Base-by-base conservation (phyloP, 495 filamentous ascomycete species). In the Aspergillus ostianus region DNA sequence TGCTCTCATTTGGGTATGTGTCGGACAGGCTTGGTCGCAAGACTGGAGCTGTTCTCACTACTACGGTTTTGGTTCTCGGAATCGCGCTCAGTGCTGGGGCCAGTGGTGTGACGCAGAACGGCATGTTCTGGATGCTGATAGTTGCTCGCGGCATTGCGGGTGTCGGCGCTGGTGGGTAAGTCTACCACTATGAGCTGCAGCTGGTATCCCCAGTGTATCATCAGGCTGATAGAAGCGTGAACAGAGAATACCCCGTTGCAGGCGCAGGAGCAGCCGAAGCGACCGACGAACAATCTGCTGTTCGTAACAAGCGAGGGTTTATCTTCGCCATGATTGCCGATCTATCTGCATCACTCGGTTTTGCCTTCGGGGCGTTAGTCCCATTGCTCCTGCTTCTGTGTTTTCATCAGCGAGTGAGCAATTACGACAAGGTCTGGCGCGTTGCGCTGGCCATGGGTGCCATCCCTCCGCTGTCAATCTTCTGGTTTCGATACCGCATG, bases 401-500 rank as follows among this genome's bases (percentile, higher is more conserved):
- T 55, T 73, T 67, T 56, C 67, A 67, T 67, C 71, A 62, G 55
- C 49, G 58, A 62, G 67, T 63, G 20, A 36, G 49, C 12, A 60
- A 67, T 36, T 70, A 70, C 32, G 65, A 70, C 26, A 53, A 60
- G 5, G 67, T 76, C 3, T 78, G 73, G 69, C 64, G 74, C 1
- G 67, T 74, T 13, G 69, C 69, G 9, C 62, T 68, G 30, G 67
- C 60, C 47, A 72, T 66, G 68, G 74, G 59, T 23, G 72, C 62
- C 19, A 67, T 70, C 44, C 70, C 63, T 19, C 70, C 64, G 29
- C 64, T 75, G 6, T 72, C 72, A 4, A 67, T 76, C 36, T 76
- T 77, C 64, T 77, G 70, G 67, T 71, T 76, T 61, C 64, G 73
- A 12, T 72, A 71, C 55, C 70, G 70, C 5, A 73, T 77, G 70